A percentile compares a stretch with the other conserved stretches of the same genome.
Evolutionary conservation across 306 rosid genomes (phyloP).

Genomic region (Fragaria nilgerrensis): DNA sequence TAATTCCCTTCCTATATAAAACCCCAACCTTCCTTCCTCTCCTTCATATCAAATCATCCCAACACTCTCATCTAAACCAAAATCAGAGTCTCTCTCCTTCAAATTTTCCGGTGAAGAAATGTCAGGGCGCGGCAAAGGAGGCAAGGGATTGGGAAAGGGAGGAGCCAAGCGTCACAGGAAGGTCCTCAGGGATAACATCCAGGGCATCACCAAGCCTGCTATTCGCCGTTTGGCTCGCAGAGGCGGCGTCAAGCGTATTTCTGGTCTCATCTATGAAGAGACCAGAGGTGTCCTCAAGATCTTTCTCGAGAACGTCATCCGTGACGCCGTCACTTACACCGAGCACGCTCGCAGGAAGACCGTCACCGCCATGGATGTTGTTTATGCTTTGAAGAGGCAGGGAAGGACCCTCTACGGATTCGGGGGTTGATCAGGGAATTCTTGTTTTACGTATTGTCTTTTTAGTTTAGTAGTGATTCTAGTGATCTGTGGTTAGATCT

Average conservation of each 20-base stretch:
- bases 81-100: neutral
- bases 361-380: neutral
- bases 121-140: neutral
- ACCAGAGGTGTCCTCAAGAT: neutral
- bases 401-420: neutral
- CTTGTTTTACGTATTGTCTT: too few relatives aligned
- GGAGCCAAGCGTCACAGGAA: conserved; percentile 1
- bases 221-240: neutral
- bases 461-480: neutral
- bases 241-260: neutral
- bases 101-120: neutral
- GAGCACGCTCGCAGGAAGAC: neutral
- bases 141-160: neutral
- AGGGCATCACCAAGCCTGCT: neutral
- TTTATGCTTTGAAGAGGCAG: neutral
- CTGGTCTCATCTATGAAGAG: neutral
- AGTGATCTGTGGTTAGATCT: conserved; percentile 4
- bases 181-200: neutral
- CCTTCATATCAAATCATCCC: neutral
- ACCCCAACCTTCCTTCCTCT: neutral
- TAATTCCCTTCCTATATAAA: neutral
- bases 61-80: too few relatives aligned
- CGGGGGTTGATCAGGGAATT: conserved; percentile 22
- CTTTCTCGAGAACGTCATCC: neutral
- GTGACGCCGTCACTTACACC: neutral